Conservation (phyloP, 345 rosid genomes). For the Clarkia xantiana region DNA sequence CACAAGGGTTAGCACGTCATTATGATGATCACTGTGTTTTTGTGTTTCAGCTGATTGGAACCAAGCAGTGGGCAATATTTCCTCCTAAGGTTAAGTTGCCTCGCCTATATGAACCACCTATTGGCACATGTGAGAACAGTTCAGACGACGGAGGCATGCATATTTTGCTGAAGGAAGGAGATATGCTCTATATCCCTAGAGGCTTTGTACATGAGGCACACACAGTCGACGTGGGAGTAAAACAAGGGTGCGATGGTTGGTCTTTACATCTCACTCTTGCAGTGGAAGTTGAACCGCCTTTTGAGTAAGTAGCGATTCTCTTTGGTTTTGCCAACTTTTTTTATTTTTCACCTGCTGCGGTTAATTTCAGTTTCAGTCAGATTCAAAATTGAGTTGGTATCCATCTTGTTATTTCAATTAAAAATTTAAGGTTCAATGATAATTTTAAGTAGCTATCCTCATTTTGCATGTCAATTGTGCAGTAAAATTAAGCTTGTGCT, state of each 20-base stretch:
- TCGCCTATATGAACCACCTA: constrained; percentile 30
- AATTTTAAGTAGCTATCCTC: too few species aligned
- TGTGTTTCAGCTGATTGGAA: constrained; percentile 44
- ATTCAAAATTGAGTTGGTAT: too few species aligned
- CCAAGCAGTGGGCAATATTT: constrained; percentile 32
- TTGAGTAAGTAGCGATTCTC: constrained; percentile 31
- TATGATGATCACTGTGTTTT: constrained; percentile 54
- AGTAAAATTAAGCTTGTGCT: too few species aligned
- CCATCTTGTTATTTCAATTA: background rate
- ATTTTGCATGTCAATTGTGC: too few species aligned
- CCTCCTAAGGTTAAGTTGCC: constrained; percentile 25
- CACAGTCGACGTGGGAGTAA: constrained; percentile 10
- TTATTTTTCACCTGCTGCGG: background rate
- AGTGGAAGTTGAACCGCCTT: constrained; percentile 51
- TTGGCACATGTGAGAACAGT: constrained; percentile 11
- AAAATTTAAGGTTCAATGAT: background rate
- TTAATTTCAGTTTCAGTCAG: background rate
- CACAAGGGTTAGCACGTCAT: constrained; percentile 49
- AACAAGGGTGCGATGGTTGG: constrained; percentile 15
- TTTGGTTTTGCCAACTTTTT: background rate
- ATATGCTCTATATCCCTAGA: constrained; percentile 46
- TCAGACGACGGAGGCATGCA: constrained; percentile 13
- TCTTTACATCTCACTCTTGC: constrained; percentile 47
- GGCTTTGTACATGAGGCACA: constrained; percentile 44
- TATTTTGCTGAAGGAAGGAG: constrained; percentile 34